These are phyloP conservation scores for Aspergillus coremiiformis DNA, from an alignment of 495 filamentous ascomycete species.

Conservation along the genomic window DNA sequence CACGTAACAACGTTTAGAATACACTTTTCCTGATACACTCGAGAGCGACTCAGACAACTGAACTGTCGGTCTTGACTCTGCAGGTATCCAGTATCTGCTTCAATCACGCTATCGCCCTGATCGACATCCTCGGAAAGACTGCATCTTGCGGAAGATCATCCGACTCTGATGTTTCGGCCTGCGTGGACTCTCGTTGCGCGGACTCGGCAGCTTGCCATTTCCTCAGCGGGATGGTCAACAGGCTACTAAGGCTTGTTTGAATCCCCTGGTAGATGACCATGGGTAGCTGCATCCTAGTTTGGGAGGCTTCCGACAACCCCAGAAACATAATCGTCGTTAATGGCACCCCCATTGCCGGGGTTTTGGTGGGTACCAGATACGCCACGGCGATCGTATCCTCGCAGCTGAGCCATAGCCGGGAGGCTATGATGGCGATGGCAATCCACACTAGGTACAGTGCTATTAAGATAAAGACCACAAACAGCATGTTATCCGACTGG, in stretches of 20 bases:
- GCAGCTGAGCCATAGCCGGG: conserved; percentile 25
- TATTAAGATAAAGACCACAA: not conserved
- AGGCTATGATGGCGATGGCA: not conserved
- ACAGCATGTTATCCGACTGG: not conserved
- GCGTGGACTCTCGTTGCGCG: too few species aligned
- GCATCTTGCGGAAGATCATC: not conserved
- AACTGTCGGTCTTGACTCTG: too few species aligned
- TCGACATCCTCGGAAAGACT: not conserved
- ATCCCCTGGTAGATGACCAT: conserved; percentile 33
- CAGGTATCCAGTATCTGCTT: too few species aligned
- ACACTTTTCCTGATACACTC: too few species aligned
- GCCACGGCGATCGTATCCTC: conserved; percentile 31
- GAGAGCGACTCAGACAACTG: too few species aligned
- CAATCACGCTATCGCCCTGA: not conserved
- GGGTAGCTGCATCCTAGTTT: conserved; percentile 28
- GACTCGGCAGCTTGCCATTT: conserved; percentile 14
- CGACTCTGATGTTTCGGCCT: too few species aligned
- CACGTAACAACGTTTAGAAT: too few species aligned
- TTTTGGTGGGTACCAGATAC: conserved; percentile 35
- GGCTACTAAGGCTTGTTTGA: conserved; percentile 21
- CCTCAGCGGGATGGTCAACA: conserved; percentile 25
- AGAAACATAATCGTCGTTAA: conserved; percentile 26
- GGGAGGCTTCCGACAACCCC: conserved; percentile 13
- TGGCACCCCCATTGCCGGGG: conserved; percentile 34
- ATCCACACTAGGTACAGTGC: not conserved